phyloP scores from a whole-genome alignment of 2,329 filamentous ascomycete genomes.

The Allantophomopsis lycopodina region DNA sequence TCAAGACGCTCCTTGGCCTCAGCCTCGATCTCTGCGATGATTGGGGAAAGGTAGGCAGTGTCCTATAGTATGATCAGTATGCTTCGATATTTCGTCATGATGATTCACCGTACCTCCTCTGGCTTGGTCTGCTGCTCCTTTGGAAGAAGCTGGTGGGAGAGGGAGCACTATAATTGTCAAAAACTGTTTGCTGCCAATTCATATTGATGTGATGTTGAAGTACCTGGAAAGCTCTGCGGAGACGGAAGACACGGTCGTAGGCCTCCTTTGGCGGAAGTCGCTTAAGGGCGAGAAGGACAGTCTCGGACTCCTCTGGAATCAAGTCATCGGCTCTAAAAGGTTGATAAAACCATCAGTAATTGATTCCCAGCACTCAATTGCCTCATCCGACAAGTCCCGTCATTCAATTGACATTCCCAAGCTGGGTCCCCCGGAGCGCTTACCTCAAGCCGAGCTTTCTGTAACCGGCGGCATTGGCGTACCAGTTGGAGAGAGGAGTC shows the following conservation, averaged over 20 bases:
- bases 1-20: slow-evolving; percentile 55
- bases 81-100: background rate
- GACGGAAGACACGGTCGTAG: slow-evolving; percentile 95
- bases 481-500: slow-evolving; percentile 77
- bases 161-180: slow-evolving; percentile 28
- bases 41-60: slow-evolving; percentile 47
- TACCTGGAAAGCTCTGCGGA: slow-evolving; percentile 90
- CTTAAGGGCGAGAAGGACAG: slow-evolving; percentile 76
- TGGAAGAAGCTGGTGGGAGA: slow-evolving; percentile 50
- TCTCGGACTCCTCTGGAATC: slow-evolving; percentile 82
- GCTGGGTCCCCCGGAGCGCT: slow-evolving; percentile 10
- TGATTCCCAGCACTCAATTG: background rate
- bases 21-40: slow-evolving; percentile 56
- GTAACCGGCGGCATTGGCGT: slow-evolving; percentile 80
- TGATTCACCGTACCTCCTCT: slow-evolving; percentile 37
- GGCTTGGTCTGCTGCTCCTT: slow-evolving; percentile 53
- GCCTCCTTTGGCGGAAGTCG: slow-evolving; percentile 80
- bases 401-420: too few species aligned
- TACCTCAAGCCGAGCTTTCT: slow-evolving; percentile 86
- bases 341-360: too few species aligned
- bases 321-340: slow-evolving; percentile 74
- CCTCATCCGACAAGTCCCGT: background rate
- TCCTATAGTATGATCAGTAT: slow-evolving; percentile 32
- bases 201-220: slow-evolving; percentile 7
- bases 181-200: slow-evolving; percentile 1